Base-by-base conservation (phyloP, 2,329 filamentous ascomycete species). In the Colletotrichum horii region DNA sequence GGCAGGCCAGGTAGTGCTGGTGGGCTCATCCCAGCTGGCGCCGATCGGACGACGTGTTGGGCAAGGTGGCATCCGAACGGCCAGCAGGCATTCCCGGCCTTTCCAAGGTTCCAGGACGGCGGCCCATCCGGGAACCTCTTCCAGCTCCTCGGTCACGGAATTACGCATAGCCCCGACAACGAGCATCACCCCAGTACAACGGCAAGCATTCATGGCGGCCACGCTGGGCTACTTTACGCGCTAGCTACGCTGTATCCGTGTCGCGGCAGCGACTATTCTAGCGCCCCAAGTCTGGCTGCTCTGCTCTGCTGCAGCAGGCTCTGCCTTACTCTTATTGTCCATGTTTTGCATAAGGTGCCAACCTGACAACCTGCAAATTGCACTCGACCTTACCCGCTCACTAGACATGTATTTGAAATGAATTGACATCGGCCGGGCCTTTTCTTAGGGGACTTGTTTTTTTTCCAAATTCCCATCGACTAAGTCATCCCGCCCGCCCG, bases 21-120 rank as follows among this genome's bases (percentile, higher is more conserved):
- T 28, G 30, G 12, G 4, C 30, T 30, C 11, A 61, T 14, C 58
- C 38, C 38, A 62, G 73, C 34, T 58, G 24, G 62, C 28, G 73
- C 69, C 69, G 69, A 75, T 75, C 73, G 62, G 69, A 73, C 69
- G 73, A 62, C 30, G 43, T 66, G 62, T 75, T 64, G 62, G 72
- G 56, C 48, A 68, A 73, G 73, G 69, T 75, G 73, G 56, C 64
- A 73, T 62, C 73, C 43, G 32, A 66, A 26, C 22, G 26, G 15
- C 26, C 24, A 32, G 62, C 69, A 75, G 34, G 69, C 52, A 60
- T 58, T 48, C 67, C 67, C 67, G 56, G 67, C 48, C 34, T 26
- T 61, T 68, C 60, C 26, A 72, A 28, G 24, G n/a, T 61, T 68
- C 60, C 26, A 72, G 26, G 24, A 12, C 32, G 30, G n/a, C 55